Percentiles rank a stretch among this genome's conserved stretches.
These are phyloP conservation scores for Bolboschoenoplectus hybrid DNA, from an alignment of 202 grass and related monocot species.

Conservation along the genomic window DNA sequence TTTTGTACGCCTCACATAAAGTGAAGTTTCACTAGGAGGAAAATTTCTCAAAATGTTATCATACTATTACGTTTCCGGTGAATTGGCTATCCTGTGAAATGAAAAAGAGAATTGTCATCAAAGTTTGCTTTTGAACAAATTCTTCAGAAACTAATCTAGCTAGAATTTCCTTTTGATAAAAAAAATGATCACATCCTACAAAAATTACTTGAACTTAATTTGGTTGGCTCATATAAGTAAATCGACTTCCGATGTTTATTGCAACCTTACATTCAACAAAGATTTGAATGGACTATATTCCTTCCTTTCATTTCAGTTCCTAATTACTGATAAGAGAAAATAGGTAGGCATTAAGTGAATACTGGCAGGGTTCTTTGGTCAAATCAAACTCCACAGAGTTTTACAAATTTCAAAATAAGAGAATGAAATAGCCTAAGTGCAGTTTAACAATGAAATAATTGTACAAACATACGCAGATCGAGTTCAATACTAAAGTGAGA, in stretches of 20 bases:
- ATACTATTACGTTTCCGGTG: neutral
- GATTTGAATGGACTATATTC: neutral
- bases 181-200: constrained; percentile 9
- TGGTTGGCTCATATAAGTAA: neutral
- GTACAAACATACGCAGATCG: neutral
- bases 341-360: neutral
- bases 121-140: neutral
- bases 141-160: neutral
- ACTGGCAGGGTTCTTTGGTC: neutral
- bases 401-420: neutral
- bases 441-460: neutral
- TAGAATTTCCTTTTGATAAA: neutral
- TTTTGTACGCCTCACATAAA: neutral
- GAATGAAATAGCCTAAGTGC: neutral
- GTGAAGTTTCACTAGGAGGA: neutral
- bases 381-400: neutral
- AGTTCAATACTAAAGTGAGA: neutral
- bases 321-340: neutral
- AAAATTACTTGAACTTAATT: neutral
- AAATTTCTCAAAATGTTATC: neutral
- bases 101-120: neutral
- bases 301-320: neutral
- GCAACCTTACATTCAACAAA: neutral
- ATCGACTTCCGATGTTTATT: neutral
- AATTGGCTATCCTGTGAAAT: neutral